phyloP scores from a whole-genome alignment of 2,329 filamentous ascomycete genomes.

The Chaetomiaceae sp. region DNA sequence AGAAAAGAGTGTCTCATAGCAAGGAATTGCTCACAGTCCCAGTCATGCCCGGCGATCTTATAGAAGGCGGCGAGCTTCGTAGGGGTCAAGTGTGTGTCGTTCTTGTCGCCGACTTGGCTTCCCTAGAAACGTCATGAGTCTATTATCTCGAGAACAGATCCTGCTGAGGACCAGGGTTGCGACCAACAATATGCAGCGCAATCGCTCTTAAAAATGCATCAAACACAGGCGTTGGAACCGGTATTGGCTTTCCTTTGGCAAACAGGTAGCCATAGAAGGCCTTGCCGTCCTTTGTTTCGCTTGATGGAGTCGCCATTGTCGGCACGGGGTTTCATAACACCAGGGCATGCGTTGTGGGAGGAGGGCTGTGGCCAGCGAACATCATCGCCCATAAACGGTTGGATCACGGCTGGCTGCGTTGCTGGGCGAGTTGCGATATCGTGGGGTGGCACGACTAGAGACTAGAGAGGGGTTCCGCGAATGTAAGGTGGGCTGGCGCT shows the following conservation, averaged over 20 bases:
- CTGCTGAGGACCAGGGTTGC: background rate
- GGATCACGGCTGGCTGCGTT: no score
- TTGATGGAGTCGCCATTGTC: constrained; percentile 28
- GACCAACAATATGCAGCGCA: constrained; percentile 64
- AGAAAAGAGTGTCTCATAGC: background rate
- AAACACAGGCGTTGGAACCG: constrained; percentile 57
- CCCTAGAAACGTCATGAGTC: constrained; percentile 39
- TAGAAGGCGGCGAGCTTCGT: constrained; percentile 74
- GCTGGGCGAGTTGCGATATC: background rate
- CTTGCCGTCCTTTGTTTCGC: constrained; percentile 28
- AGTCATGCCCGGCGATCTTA: constrained; percentile 68
- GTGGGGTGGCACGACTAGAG: constrained; percentile 7
- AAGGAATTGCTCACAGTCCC: constrained; percentile 52
- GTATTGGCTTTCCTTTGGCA: constrained; percentile 54
- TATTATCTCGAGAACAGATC: constrained; percentile 11
- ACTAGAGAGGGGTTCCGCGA: constrained; percentile 13
- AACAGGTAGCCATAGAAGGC: constrained; percentile 64
- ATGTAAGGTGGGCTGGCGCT: background rate
- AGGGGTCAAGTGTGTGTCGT: constrained; percentile 53
- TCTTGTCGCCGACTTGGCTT: constrained; percentile 54
- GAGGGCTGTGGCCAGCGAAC: background rate
- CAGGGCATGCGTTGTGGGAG: background rate
- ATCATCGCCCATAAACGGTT: background rate
- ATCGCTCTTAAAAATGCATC: constrained; percentile 66
- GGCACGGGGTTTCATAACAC: constrained; percentile 10